A percentile compares a stretch with the other conserved stretches of the same genome.
phyloP scores from a whole-genome alignment of 2,329 filamentous ascomycete genomes.

The Metarhizium guizhouense region DNA sequence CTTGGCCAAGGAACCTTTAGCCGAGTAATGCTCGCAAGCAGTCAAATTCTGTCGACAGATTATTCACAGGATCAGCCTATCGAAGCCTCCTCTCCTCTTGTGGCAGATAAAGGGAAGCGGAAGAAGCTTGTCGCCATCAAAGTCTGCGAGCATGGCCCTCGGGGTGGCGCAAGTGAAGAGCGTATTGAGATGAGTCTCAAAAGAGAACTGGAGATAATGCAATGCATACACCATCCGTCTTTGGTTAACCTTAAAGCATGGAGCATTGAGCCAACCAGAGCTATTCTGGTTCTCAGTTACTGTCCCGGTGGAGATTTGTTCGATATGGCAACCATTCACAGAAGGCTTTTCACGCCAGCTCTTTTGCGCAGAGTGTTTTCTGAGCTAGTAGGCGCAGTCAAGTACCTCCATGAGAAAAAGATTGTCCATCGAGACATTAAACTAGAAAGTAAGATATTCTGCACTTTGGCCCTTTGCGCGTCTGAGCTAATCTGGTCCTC shows the following conservation, averaged over 20 bases:
- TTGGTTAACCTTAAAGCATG: slow-evolving; percentile 88
- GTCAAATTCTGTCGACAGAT: slow-evolving; percentile 50
- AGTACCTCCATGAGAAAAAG: slow-evolving; percentile 72
- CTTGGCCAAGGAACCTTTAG: slow-evolving; percentile 94
- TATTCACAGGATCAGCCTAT: slow-evolving; percentile 19
- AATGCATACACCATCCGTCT: slow-evolving; percentile 77
- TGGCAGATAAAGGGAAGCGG: slow-evolving; percentile 38
- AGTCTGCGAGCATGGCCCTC: slow-evolving; percentile 88
- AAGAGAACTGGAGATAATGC: slow-evolving; percentile 90
- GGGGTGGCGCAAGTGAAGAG: slow-evolving; percentile 86
- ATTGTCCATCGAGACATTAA: slow-evolving; percentile 98
- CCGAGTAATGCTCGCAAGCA: slow-evolving; percentile 84
- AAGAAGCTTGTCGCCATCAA: slow-evolving; percentile 89
- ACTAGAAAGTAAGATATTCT: slow-evolving; percentile 66
- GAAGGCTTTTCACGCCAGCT: slow-evolving; percentile 54
- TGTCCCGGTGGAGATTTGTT: slow-evolving; percentile 93
- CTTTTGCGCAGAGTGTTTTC: slow-evolving; percentile 81
- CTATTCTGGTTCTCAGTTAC: slow-evolving; percentile 81
- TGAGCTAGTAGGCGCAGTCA: slow-evolving; percentile 76
- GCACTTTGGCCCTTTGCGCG: background rate
- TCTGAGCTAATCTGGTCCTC: background rate
- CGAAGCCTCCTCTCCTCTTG: slow-evolving; percentile 22
- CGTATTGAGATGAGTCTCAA: slow-evolving; percentile 89
- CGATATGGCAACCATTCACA: slow-evolving; percentile 72
- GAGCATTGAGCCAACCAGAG: slow-evolving; percentile 73